Evolutionary conservation across 2,329 filamentous ascomycete genomes (phyloP), one percentile per base, ranked within the genome.

Genomic region (Trichoderma afroharzianum): DNA sequence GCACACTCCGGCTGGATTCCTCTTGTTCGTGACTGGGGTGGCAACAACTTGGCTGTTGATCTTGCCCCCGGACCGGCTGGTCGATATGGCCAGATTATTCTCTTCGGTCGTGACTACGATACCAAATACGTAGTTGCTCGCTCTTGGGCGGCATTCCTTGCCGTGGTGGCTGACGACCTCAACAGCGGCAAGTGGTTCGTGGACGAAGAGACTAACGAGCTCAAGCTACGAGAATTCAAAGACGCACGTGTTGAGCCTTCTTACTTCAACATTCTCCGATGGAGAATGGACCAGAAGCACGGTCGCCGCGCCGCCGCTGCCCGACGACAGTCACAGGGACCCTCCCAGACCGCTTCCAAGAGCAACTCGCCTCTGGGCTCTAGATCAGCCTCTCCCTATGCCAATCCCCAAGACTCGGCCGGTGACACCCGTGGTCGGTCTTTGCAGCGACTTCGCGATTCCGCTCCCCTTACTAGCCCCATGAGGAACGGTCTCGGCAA

Each of bases 51-150:
- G 78, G 95, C 95, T 21, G 89, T 98, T 61, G 96, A 99, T 81
- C 86, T 99, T 72, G 93, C 95, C 7, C 96, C 96, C 26, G 96
- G 96, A 3, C 93, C 95, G 11, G 88, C 89, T 61, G 96, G 96
- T 50, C 92, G 91, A 80, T 99, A 96, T 95, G 96, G 96, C 68
- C 96, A 99, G 81, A 90, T 99, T 75, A 97, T 99, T 77, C 88
- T 99, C 73, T 98, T 97, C 80, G 96, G 96, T 64, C 93, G 96
- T 73, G 96, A 99, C 83, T 99, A 97, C 82, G 96, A 99, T 80
- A 97, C 93, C 82, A 99, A 99, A 84, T 99, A 97, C 79, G 96
- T 99, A 7, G 88, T 99, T 71, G 93, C 96, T 33, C 90, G 93
- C 73, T 98, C 95, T 1, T 99, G 96, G 96, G 89, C 91, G 18